Base-by-base conservation (phyloP, 108 stramenopile genomes). In the Seminavis robusta region DNA sequence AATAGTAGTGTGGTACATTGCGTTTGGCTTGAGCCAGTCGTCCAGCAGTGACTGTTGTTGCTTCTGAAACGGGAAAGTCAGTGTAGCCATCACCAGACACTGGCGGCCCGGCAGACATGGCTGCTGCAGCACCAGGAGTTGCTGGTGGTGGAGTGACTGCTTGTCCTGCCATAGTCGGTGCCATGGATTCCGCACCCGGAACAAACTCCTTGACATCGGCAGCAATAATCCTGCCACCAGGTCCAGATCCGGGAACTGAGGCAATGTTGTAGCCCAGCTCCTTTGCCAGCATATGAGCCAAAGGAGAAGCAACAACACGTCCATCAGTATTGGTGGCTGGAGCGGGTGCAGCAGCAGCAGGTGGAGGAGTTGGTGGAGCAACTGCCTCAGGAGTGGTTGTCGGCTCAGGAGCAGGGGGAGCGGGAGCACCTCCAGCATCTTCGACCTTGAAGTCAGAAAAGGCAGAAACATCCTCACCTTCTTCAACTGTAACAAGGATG, bases 1-100 rank as follows among this genome's bases (percentile, higher is more conserved):
- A 74, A 67, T 98, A 99, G 70, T 90, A 94, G 73, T 99, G 99
- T 17, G 99, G 99, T 47, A 97, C 94, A 17, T 88, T 84, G 20
- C 78, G 71, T 79, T 98, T 98, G 46, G 91, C 84, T 79, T 99
- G 95, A 8, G 97, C 92, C 49, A 99, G 81, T 23, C 98, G 91
- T 24, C 67, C 73, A 5, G 98, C 94, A 59, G 97, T 95, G 52
- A 92, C 83, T 98, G 94, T 58, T 90, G 86, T 90, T 83, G 95
- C 61, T 59, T 81, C 61, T 58, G 84, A 67, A 75, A 78, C 43
- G 48, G 57, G 51, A 69, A 75, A 61, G 71, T 63, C 54, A 65
- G 71, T 56, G 69, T 57, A 60, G 41, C 68, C 33, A 47, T 53
- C 45, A 52, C 67, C 46, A 59, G 65, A 56, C 33, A 52, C 27